Evolutionary conservation across 257 asterid genomes (phyloP), one percentile per base, ranked within the genome.

Genomic region (Solanum lycopersicoides): DNA sequence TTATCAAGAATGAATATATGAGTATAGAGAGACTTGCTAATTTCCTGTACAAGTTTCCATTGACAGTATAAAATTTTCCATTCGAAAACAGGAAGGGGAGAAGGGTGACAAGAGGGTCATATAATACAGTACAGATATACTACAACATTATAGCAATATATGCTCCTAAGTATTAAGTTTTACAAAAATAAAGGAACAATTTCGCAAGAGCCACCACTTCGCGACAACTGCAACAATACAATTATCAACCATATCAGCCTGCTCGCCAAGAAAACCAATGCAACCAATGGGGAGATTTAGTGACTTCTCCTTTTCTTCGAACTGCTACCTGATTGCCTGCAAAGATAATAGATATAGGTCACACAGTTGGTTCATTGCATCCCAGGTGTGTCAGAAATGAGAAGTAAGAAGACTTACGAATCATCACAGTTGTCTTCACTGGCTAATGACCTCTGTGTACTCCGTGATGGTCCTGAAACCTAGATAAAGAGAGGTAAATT

Each of bases 361-460:
- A 80, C 66, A 3, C 44, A 47, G 20, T 6, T 80, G 69, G 44
- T 50, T 18, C 20, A 1, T 30, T 47, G 12, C 85, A 30, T 16
- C 18, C 41, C 68, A 80, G 16, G 12, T 30, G 66, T 30, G 41
- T 28, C 4, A 20, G 85, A 80, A 80, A 80, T 47, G 30, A 80
- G 69, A 90, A 21, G 65, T 56, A 30, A 56, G 13, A 65, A 82
- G 23, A 90, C 98, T 90, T 92, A 96, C 98, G 92, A 91, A 88
- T 93, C 95, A 86, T 95, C 98, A 85, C 94, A 92, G 76, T 92
- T 88, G 75, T 92, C 96, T 92, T 90, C 93, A 88, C 93, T 93
- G 72, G 91, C 91, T 76, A 96, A 89, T 84, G 98, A 92, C 90
- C 88, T 92, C 89, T 92, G 97, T 89, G 89, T 84, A 89, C 95